Evolutionary conservation across 192 early-diverging fungal species (phyloP).

Genomic region (Gonapodya sp.): DNA sequence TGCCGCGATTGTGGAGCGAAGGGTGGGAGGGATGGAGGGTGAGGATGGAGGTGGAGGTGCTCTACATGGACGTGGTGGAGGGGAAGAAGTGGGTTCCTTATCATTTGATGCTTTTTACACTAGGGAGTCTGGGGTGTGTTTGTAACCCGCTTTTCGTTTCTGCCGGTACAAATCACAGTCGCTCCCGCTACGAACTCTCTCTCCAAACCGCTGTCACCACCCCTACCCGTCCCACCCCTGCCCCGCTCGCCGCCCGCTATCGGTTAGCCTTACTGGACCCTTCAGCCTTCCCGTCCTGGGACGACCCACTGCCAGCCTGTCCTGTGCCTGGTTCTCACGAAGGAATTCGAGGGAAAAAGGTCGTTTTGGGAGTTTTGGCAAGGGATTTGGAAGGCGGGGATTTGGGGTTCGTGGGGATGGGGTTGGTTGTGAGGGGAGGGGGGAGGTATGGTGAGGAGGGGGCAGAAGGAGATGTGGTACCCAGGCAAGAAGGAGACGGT

Average conservation of each 20-base stretch:
- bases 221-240: background rate
- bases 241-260: background rate
- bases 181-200: background rate
- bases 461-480: background rate
- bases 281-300: background rate
- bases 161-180: background rate
- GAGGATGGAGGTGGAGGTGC: background rate
- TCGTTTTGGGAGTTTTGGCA: background rate
- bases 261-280: background rate
- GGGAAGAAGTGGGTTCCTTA: background rate
- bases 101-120: background rate
- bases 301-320: background rate
- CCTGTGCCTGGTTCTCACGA: background rate
- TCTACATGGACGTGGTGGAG: background rate
- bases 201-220: background rate
- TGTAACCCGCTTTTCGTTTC: too few species aligned
- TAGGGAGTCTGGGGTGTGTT: background rate
- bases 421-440: background rate
- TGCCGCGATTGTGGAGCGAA: background rate
- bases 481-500: background rate
- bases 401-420: background rate
- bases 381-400: background rate
- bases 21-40: slow-evolving; percentile 1
- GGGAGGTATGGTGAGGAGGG: background rate
- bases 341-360: background rate